Conservation (phyloP, 352 stramenopile genomes). For the Pythium graminicola region DNA sequence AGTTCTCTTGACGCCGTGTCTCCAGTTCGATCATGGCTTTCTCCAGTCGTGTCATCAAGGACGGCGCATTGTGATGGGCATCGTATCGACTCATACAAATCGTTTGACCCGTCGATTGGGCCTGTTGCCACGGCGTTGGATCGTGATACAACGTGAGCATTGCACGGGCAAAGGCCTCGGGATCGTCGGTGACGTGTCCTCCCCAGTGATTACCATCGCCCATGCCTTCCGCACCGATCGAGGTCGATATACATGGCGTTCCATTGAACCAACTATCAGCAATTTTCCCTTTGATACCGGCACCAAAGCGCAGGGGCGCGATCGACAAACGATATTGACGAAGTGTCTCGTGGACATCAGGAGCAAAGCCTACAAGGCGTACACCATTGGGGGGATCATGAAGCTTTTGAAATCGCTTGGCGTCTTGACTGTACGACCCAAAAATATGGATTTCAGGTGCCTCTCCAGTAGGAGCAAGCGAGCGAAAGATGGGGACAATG, state of each 20-base stretch:
- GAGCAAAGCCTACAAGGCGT: conserved; percentile 75
- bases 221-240: conserved; percentile 88
- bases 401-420: conserved; percentile 43
- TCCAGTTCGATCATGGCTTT: conserved; percentile 29
- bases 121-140: conserved; percentile 28
- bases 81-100: conserved; percentile 43
- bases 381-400: conserved; percentile 44
- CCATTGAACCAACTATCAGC: conserved; percentile 89
- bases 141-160: conserved; percentile 47
- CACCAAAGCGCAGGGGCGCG: conserved; percentile 89
- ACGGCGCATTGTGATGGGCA: conserved; percentile 34
- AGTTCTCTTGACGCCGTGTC: conserved; percentile 34
- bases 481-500: conserved; percentile 51
- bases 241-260: conserved; percentile 86
- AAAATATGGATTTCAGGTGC: conserved; percentile 78
- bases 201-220: conserved; percentile 32
- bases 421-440: conserved; percentile 58
- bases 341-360: conserved; percentile 65
- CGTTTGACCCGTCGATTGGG: conserved; percentile 26
- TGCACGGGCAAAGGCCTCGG: conserved; percentile 33
- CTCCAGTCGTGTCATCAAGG: conserved; percentile 50
- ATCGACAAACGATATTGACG: conserved; percentile 69
- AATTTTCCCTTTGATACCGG: conserved; percentile 95
- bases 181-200: conserved; percentile 41
- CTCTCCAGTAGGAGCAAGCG: too few species aligned